phyloP scores from a whole-genome alignment of 2,329 filamentous ascomycete species.

The Ascochyta koolunga region DNA sequence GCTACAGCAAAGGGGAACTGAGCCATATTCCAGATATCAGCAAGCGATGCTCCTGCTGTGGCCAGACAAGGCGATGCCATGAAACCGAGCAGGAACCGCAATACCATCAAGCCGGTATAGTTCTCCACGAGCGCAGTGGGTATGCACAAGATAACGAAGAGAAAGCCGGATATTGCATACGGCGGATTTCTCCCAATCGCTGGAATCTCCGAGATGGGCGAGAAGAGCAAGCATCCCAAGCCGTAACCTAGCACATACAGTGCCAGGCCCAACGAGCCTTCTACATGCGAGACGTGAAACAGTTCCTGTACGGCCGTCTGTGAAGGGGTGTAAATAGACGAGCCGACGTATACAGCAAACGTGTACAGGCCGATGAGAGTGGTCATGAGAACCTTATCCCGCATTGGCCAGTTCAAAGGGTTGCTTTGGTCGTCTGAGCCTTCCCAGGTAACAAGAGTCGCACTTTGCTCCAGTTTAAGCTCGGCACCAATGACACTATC shows the following conservation, averaged over 20 bases:
- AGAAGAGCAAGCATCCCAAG: slow-evolving; percentile 67
- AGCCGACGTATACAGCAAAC: slow-evolving; percentile 62
- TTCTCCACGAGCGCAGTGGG: slow-evolving; percentile 67
- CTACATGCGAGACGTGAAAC: slow-evolving; percentile 59
- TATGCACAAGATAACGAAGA: slow-evolving; percentile 71
- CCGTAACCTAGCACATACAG: slow-evolving; percentile 68
- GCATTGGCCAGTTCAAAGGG: slow-evolving; percentile 45
- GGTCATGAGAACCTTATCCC: slow-evolving; percentile 42
- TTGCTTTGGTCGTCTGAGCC: slow-evolving; percentile 44
- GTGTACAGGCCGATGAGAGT: slow-evolving; percentile 58
- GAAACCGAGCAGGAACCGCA: slow-evolving; percentile 47
- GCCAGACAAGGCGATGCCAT: slow-evolving; percentile 45
- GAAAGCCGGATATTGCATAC: slow-evolving; percentile 69
- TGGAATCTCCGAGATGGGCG: slow-evolving; percentile 70
- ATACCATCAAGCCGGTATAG: slow-evolving; percentile 66
- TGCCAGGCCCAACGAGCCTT: slow-evolving; percentile 63
- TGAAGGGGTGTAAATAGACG: slow-evolving; percentile 56
- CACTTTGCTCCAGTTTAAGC: slow-evolving; percentile 30
- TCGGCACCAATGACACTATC: slow-evolving; percentile 22
- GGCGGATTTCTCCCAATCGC: slow-evolving; percentile 69
- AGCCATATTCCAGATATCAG: slow-evolving; percentile 46
- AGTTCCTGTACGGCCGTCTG: slow-evolving; percentile 54
- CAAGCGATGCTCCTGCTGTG: slow-evolving; percentile 42
- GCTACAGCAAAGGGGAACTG: slow-evolving; percentile 51
- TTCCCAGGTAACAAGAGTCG: slow-evolving; percentile 49